These are phyloP conservation scores for Agrocybe praecox DNA, from an alignment of 768 basidiomycete genomes.

Conservation along the genomic window DNA sequence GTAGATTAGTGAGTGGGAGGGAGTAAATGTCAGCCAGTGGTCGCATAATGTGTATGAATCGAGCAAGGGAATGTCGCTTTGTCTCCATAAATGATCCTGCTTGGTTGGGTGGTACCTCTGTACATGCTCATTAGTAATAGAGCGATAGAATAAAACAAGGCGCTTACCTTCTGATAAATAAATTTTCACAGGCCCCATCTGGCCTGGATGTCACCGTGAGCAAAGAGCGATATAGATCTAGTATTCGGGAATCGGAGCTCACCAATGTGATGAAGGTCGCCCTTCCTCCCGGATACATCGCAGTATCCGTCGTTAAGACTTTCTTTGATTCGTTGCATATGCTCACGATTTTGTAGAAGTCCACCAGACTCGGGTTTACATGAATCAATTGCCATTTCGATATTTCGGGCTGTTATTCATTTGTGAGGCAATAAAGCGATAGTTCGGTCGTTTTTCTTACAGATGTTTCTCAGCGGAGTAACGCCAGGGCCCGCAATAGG, in stretches of 20 bases:
- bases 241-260: too few relatives aligned
- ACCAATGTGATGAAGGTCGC: constrained; percentile 68
- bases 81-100: constrained; percentile 47
- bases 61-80: constrained; percentile 60
- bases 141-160: not conserved
- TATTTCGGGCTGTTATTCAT: constrained; percentile 52
- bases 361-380: constrained; percentile 70
- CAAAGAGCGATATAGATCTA: not conserved
- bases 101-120: constrained; percentile 56
- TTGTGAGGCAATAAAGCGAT: not conserved
- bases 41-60: constrained; percentile 72
- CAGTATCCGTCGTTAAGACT: constrained; percentile 83
- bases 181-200: constrained; percentile 63
- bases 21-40: constrained; percentile 73
- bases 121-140: not conserved
- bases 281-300: constrained; percentile 67
- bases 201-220: constrained; percentile 39
- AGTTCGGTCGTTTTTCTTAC: constrained; percentile 25
- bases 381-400: constrained; percentile 70
- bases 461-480: constrained; percentile 38
- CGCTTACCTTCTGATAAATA: constrained; percentile 62
- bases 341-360: constrained; percentile 62
- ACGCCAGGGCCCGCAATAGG: constrained; percentile 8
- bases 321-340: constrained; percentile 75
- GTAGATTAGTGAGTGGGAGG: constrained; percentile 72